Evolutionary conservation across 2,329 filamentous ascomycete species (phyloP), one percentile per base, ranked within the genome.

Genomic region (Aspergillus texensis): DNA sequence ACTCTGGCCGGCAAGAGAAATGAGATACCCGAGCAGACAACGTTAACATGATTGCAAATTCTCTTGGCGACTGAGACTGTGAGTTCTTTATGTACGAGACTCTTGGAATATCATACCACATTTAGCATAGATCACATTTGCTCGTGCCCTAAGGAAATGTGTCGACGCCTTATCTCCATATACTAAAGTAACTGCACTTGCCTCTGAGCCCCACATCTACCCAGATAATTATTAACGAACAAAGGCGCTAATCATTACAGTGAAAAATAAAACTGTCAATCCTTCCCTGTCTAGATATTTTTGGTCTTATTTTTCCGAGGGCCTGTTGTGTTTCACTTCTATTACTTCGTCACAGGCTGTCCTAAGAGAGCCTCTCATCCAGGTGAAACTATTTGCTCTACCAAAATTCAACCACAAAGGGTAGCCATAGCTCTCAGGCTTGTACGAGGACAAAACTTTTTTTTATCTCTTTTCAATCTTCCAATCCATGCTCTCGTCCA

Each of bases 191-290:
- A 52, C 14, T 34, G 48, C 48, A 52, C 32, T 52, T 52, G 12
- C 41, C 24, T 50, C 21, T 50, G 12, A 53, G 64, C 65, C 65
- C 67, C 67, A 71, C 65, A 52, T n/a, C 55, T 62, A 34, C 19
- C 32, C 36, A 59, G 46, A 21, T 24, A 26, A 41, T 59, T 58
- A 62, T 52, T 65, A 56, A 62, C 34, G 24, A 56, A 50, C 52
- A 46, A 41, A 34, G 60, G 41, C 60, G 43, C 60, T 61, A 61
- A 39, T 43, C 24, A 32, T 50, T 28, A 34, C 43, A 34, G 34
- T 45, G 54, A 36, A 39, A 65, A 65, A 60, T 59, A 65, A 57
- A 60, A 52, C 19, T 57, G 57, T 43, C 36, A 65, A 62, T 59
- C 57, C 41, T 36, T 55, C 55, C 60, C 46, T 41, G 50, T 24